Percentiles rank a stretch among this genome's conserved stretches.
Evolutionary conservation across 331 rosid genomes (phyloP).

Genomic region (Quercus tomentella): DNA sequence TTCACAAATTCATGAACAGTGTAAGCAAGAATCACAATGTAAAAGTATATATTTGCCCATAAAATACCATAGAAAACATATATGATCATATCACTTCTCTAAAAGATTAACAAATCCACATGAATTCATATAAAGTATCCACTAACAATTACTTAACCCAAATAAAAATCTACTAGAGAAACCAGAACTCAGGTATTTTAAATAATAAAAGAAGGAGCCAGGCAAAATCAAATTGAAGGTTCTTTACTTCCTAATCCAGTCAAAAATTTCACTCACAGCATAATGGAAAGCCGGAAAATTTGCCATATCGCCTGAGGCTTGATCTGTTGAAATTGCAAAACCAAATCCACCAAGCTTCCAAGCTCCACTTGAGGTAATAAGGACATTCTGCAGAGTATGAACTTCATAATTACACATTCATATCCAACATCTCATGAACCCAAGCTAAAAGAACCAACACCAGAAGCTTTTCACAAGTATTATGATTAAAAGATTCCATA

Average conservation of each 20-base stretch:
- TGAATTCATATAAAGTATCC: no score
- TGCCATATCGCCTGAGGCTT: conserved; percentile 51
- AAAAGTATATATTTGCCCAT: no score
- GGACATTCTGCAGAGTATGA: conserved; percentile 64
- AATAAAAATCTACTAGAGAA: not conserved
- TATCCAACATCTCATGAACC: not conserved
- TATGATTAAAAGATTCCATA: not conserved
- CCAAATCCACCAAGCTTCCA: conserved; percentile 99
- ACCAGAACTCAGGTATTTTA: not conserved
- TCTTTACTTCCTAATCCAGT: not conserved
- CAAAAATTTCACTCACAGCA: conserved; percentile 60
- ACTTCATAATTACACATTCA: conserved; percentile 3
- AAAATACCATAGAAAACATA: no score
- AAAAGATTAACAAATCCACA: no score
- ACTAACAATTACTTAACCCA: no score
- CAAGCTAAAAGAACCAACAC: not conserved
- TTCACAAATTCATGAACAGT: no score
- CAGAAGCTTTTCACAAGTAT: not conserved
- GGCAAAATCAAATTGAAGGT: not conserved
- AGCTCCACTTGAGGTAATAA: conserved; percentile 95
- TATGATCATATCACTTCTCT: no score
- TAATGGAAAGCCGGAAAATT: conserved; percentile 78
- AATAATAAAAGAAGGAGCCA: not conserved
- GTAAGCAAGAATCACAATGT: not conserved
- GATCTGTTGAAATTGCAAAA: conserved; percentile 73